Base-by-base conservation (phyloP, 2,329 filamentous ascomycete species). In the Fusarium tjaetaba region DNA sequence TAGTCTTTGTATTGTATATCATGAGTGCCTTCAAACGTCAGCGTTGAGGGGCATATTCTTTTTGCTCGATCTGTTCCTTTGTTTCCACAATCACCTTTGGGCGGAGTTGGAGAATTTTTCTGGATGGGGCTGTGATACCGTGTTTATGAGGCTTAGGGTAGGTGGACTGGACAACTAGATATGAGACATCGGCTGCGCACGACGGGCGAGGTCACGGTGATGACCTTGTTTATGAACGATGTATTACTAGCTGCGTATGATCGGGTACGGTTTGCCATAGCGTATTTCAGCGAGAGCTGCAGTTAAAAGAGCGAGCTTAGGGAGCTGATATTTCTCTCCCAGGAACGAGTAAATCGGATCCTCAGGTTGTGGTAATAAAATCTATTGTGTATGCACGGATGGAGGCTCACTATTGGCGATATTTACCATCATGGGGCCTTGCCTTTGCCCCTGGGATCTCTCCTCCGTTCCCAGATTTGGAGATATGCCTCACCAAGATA, bases 401-500 rank as follows among this genome's bases (percentile, higher is more conserved):
- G 24, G 15, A 24, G 41, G 30, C n/a, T 45, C 41, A 45, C 45
- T 61, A 68, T 73, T 62, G 51, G 28, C 56, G 34, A 28, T 62
- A 39, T 46, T 20, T 46, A 24, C 45, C 22, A 34, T 76, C 60
- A 78, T 75, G 56, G 73, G 49, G 71, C 58, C 53, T 75, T 78
- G 18, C 77, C 80, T 73, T 84, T 87, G 43, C 80, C 81, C 76
- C 77, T 80, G 16, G 84, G 80, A 70, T 85, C 86, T 79, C 89
- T 92, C 82, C 95, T 89, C 82, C 93, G 88, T 86, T 98, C 96
- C 96, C 96, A 98, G 49, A 99, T 90, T 89, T 98, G 97, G 66
- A 98, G 84, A 86, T 98, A 98, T 63, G 93, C 93, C 87, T 99
- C 96, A 59, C 96, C 94, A 1, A 97, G 92, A 79, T 97, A 97